These are phyloP conservation scores for Sugiyamaella pinicola DNA, from an alignment of 1,139 yeast genomes.

Conservation along the genomic window DNA sequence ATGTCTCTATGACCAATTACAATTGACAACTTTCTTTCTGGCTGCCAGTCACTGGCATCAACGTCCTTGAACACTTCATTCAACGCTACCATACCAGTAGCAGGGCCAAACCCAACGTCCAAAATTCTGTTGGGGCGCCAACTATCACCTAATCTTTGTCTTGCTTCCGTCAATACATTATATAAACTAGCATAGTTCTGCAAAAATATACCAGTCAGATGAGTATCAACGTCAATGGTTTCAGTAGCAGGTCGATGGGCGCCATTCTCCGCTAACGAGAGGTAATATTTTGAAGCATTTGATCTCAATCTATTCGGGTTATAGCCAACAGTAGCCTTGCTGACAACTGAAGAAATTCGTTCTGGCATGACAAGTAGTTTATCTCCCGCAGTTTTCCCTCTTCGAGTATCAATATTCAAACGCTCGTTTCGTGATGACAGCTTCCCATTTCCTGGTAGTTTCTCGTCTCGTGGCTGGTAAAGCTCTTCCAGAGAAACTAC, in stretches of 20 bases:
- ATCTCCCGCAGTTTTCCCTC: conserved; percentile 31
- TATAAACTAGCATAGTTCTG: conserved; percentile 77
- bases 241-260: conserved; percentile 43
- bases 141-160: conserved; percentile 51
- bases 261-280: conserved; percentile 31
- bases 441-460: not conserved
- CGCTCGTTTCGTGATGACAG: conserved; percentile 22
- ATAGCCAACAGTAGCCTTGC: conserved; percentile 27
- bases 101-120: conserved; percentile 91
- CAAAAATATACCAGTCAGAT: conserved; percentile 78
- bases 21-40: conserved; percentile 68
- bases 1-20: conserved; percentile 72
- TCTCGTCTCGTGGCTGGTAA: not conserved
- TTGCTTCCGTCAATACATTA: conserved; percentile 69
- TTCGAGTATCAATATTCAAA: conserved; percentile 32
- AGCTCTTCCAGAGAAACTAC: conserved; percentile 18
- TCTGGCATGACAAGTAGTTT: conserved; percentile 32
- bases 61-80: conserved; percentile 74
- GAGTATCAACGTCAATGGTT: conserved; percentile 72
- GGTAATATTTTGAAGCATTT: conserved; percentile 35
- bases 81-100: conserved; percentile 85
- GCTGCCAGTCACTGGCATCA: conserved; percentile 52
- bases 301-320: conserved; percentile 36
- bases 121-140: conserved; percentile 70
- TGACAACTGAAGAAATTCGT: conserved; percentile 28